Evolutionary conservation across 495 filamentous ascomycete species (phyloP).

Genomic region (Penicillium chermesinum): DNA sequence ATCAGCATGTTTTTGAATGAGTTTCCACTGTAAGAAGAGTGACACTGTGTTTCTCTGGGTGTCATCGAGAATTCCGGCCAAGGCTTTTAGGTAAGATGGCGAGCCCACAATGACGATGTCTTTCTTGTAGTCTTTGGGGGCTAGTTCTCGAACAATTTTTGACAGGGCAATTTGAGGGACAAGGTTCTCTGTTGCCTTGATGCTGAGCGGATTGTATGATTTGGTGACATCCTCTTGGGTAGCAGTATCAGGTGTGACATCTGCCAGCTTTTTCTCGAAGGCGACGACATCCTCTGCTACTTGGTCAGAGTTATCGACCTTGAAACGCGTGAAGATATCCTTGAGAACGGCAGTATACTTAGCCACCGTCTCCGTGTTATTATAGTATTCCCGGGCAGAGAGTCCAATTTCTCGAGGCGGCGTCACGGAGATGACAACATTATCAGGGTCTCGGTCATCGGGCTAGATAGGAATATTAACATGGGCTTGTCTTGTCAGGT

Average conservation of each 20-base stretch:
- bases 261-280: slow-evolving; percentile 58
- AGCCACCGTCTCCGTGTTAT: slow-evolving; percentile 48
- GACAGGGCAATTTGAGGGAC: slow-evolving; percentile 52
- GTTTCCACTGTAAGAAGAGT: slow-evolving; percentile 57
- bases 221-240: slow-evolving; percentile 55
- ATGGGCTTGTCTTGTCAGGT: background rate
- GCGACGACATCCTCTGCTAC: slow-evolving; percentile 46
- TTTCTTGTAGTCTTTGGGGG: slow-evolving; percentile 44
- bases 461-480: slow-evolving; percentile 27
- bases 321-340: slow-evolving; percentile 34
- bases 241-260: slow-evolving; percentile 52
- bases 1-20: slow-evolving; percentile 46
- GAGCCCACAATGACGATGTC: slow-evolving; percentile 54
- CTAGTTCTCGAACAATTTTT: slow-evolving; percentile 48
- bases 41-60: slow-evolving; percentile 46
- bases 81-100: slow-evolving; percentile 48
- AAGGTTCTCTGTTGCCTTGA: slow-evolving; percentile 48
- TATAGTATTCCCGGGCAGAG: slow-evolving; percentile 61
- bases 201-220: slow-evolving; percentile 52
- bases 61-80: slow-evolving; percentile 44
- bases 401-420: slow-evolving; percentile 53
- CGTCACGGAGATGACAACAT: slow-evolving; percentile 51
- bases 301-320: slow-evolving; percentile 19
- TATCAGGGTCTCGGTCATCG: slow-evolving; percentile 62
- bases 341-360: slow-evolving; percentile 50